Conservation (phyloP, 257 asterid genomes). For the Salvia splendens region DNA sequence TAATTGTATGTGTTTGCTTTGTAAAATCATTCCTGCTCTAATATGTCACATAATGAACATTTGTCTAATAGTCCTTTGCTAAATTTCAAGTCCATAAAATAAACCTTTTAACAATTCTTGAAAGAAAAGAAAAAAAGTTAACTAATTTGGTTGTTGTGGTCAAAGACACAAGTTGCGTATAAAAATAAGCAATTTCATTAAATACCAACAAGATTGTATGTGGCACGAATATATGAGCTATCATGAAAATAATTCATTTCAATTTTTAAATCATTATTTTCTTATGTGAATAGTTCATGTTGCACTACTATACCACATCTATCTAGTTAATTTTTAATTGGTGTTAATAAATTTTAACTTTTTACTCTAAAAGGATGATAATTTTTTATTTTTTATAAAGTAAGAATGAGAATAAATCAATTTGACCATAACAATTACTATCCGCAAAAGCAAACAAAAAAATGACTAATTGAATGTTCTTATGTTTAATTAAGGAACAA, state of each 20-base stretch:
- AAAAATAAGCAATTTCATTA: not conserved
- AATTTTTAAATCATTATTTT: too few species aligned
- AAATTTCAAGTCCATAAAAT: not conserved
- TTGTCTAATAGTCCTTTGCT: not conserved
- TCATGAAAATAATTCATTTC: not conserved
- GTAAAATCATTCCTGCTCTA: not conserved
- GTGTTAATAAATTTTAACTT: too few species aligned
- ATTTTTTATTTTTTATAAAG: not conserved
- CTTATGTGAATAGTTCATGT: too few species aligned
- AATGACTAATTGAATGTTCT: not conserved
- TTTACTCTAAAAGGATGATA: too few species aligned
- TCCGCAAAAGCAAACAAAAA: not conserved
- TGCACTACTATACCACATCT: too few species aligned
- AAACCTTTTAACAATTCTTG: not conserved
- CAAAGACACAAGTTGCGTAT: not conserved
- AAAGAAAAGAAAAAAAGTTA: too few species aligned
- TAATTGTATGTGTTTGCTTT: conserved; percentile 6
- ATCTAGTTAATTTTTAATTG: too few species aligned
- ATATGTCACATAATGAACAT: not conserved
- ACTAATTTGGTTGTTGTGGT: too few species aligned
- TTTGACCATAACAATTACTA: not conserved
- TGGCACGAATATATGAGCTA: not conserved
- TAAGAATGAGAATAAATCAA: not conserved
- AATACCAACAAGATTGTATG: not conserved
- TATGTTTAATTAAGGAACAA: not conserved